phyloP scores from a whole-genome alignment of 1,284 basidiomycete species.

The Fomitopsis betulina region DNA sequence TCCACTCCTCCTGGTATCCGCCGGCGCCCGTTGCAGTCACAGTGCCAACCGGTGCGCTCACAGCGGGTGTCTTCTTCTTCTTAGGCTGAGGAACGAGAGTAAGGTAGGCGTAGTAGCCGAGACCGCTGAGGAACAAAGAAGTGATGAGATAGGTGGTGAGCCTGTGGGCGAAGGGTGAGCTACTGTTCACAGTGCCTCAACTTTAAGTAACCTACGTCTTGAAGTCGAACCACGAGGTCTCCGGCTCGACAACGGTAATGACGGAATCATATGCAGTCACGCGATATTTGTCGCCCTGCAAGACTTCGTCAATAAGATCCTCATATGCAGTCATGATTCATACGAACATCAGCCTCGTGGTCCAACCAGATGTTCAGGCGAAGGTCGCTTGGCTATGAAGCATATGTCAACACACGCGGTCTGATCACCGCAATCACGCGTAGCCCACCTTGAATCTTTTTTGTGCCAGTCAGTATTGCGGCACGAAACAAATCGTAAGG shows the following conservation, averaged over 20 bases:
- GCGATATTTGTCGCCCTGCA: slow-evolving; percentile 52
- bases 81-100: slow-evolving; percentile 63
- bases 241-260: slow-evolving; percentile 80
- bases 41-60: slow-evolving; percentile 54
- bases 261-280: slow-evolving; percentile 76
- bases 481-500: background rate
- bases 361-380: slow-evolving; percentile 80
- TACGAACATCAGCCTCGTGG: slow-evolving; percentile 57
- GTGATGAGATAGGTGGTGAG: slow-evolving; percentile 77
- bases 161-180: slow-evolving; percentile 31
- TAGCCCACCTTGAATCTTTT: slow-evolving; percentile 1
- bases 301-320: background rate
- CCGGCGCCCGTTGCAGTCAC: slow-evolving; percentile 67
- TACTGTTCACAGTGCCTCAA: background rate
- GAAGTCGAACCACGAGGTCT: slow-evolving; percentile 74
- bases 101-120: slow-evolving; percentile 65
- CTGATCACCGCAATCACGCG: background rate
- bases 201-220: slow-evolving; percentile 54
- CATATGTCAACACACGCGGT: background rate
- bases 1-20: slow-evolving; percentile 90
- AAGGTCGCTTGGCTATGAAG: slow-evolving; percentile 67
- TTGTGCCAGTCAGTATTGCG: slow-evolving; percentile 1
- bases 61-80: slow-evolving; percentile 35
- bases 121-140: slow-evolving; percentile 57
- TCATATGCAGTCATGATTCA: slow-evolving; percentile 2